phyloP scores from a whole-genome alignment of 345 rosid genomes.

The Carallia brachiata region DNA sequence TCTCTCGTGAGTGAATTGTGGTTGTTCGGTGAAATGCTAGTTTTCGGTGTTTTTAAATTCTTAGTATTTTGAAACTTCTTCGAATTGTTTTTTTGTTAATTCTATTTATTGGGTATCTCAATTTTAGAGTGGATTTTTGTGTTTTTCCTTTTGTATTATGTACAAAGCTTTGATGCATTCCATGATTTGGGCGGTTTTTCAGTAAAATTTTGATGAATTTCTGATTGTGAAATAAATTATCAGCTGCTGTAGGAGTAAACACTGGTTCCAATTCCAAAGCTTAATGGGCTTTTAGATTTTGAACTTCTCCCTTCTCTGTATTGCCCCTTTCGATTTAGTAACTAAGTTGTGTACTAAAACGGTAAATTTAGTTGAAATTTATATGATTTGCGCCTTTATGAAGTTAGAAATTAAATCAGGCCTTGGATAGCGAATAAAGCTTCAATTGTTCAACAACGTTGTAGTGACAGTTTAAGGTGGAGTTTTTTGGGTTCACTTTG shows the following conservation, averaged over 20 bases:
- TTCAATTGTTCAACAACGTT: too few relatives aligned
- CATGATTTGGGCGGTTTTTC: background rate
- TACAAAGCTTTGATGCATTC: background rate
- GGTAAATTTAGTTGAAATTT: background rate
- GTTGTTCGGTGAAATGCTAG: slow-evolving; percentile 17
- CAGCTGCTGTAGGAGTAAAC: background rate
- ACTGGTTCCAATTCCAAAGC: slow-evolving; percentile 8
- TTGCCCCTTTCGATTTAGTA: background rate
- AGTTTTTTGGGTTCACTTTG: background rate
- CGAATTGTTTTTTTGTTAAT: background rate
- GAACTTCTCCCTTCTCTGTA: background rate
- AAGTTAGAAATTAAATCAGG: too few relatives aligned
- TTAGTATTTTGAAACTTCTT: background rate
- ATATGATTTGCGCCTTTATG: background rate
- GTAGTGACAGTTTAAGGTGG: too few relatives aligned
- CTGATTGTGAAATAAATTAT: background rate
- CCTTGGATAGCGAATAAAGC: too few relatives aligned
- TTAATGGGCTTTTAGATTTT: background rate
- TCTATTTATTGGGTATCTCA: background rate
- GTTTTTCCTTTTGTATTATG: background rate
- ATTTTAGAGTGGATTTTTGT: background rate
- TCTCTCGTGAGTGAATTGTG: slow-evolving; percentile 15
- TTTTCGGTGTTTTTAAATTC: background rate
- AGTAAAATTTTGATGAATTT: background rate
- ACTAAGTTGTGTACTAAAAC: background rate